Base-by-base conservation (phyloP, 1,139 yeast genomes). In the Yamadazyma triangularis region DNA sequence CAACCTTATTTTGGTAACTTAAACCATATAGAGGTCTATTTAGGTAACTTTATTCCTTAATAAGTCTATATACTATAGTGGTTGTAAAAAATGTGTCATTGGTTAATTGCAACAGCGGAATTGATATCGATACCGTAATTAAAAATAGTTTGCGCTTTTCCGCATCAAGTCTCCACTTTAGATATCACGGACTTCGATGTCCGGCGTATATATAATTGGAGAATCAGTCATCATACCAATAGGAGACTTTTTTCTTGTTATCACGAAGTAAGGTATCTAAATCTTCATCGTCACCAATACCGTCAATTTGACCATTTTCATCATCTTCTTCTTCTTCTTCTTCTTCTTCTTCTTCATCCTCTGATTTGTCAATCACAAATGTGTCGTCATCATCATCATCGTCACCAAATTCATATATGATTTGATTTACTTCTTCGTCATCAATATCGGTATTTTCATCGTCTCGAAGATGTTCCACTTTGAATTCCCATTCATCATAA, bases 331-430 rank as follows among this genome's bases (percentile, higher is more conserved):
- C 44, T 9, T 34, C 42, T 11, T 38, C 44, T 5, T 43, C 47
- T 12, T 41, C 51, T 4, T 37, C 42, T 12, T 32, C 40, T 4
- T 39, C 51, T 5, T 38, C 47, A 9, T 40, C 40, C 15, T 39
- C 40, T 23, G 35, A 42, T 4, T 30, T 28, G 13, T 33, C 44
- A 23, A 35, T 44, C 24, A 45, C 27, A 29, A 46, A 47, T 2
- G 51, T 47, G 15, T 43, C 39, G 27, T 43, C 52, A 29, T 47
- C 51, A 8, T 21, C 18, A 5, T 40, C 48, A 9, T 39, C 43
- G 22, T 38, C 42, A 23, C 30, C 28, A 26, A 41, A 35, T 13
- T 39, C 36, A 24, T 40, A 41, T 2, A 37, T 16, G 11, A 28
- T 28, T 13, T 22, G 25, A 9, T 28, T 27, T 10, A 16, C 24